Percentiles rank a stretch among this genome's conserved stretches.
Conservation (phyloP, 495 filamentous ascomycete species). For the Hyphodiscus hymeniophilus region DNA sequence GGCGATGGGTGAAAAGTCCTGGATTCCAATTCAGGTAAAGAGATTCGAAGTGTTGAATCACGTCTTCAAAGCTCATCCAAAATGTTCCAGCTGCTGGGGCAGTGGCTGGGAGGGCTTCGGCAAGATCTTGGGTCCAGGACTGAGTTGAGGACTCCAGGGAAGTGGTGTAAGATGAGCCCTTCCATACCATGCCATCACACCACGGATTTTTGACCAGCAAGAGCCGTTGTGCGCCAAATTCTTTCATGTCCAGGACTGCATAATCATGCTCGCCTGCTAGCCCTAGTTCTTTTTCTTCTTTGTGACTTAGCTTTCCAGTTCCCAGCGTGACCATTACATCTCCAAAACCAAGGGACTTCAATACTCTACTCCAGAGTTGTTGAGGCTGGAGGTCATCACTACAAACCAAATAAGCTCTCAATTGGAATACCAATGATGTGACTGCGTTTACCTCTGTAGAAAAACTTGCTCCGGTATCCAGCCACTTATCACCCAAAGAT, state of each 20-base stretch:
- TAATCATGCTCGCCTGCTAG: conserved; percentile 90
- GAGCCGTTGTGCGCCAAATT: conserved; percentile 49
- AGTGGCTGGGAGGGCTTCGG: conserved; percentile 9
- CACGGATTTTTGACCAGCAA: conserved; percentile 94
- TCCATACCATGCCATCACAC: conserved; percentile 72
- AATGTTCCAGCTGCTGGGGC: conserved; percentile 57
- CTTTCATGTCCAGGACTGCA: conserved; percentile 74
- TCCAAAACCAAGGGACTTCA: conserved; percentile 62
- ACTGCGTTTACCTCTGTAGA: conserved; percentile 52
- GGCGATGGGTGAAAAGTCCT: conserved; percentile 64
- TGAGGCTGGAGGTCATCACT: conserved; percentile 65
- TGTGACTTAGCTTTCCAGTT: conserved; percentile 66
- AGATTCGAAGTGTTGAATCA: conserved; percentile 86
- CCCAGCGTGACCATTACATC: conserved; percentile 87
- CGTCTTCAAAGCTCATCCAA: conserved; percentile 82
- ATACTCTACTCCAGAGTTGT: conserved; percentile 71
- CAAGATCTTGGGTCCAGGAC: conserved; percentile 12
- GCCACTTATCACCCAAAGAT: conserved; percentile 81
- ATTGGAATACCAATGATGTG: too few species aligned
- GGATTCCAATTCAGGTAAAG: conserved; percentile 98
- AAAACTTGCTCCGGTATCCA: conserved; percentile 98
- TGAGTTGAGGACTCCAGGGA: background rate
- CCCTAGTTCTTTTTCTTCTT: conserved; percentile 71
- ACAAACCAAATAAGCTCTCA: too few species aligned
- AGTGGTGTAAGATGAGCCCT: conserved; percentile 24